Evolutionary conservation across 495 filamentous ascomycete genomes (phyloP).

Genomic region (Thermothielavioides terrestris): DNA sequence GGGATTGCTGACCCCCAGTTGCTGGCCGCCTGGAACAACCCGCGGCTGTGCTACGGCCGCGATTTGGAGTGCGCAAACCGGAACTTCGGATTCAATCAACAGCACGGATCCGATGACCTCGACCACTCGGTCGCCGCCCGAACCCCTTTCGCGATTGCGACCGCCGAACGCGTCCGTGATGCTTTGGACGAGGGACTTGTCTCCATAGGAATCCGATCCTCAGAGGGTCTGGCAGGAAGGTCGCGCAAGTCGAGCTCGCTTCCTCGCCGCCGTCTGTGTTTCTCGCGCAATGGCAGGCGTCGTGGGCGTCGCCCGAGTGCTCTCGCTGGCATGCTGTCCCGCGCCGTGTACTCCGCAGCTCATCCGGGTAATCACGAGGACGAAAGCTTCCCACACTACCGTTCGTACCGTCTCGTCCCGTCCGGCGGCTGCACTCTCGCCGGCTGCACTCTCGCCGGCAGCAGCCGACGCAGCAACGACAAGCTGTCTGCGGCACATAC

Average conservation of each 20-base stretch:
- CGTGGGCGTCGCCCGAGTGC: slow-evolving; percentile 1
- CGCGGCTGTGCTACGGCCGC: no score
- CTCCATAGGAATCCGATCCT: background rate
- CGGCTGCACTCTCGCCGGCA: background rate
- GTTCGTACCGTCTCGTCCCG: background rate
- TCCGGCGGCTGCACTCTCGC: background rate
- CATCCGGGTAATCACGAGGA: background rate
- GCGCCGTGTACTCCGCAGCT: background rate
- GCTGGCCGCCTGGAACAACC: no score
- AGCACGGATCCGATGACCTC: background rate
- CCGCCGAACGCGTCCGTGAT: slow-evolving; percentile 10
- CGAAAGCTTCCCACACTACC: background rate
- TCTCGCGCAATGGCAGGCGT: slow-evolving; percentile 9
- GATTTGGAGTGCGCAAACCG: background rate
- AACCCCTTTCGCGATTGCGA: slow-evolving; percentile 3
- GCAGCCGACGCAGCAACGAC: background rate
- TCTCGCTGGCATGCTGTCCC: slow-evolving; percentile 7
- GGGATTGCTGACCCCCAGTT: background rate
- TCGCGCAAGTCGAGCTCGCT: background rate
- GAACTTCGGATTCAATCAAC: background rate
- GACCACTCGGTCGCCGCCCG: background rate
- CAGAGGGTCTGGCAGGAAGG: slow-evolving; percentile 3
- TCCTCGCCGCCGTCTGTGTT: background rate
- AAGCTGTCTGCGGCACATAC: background rate
- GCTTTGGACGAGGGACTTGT: background rate